Evolutionary conservation across 805 yeast genomes (phyloP), one percentile per base, ranked within the genome.

Genomic region (Cyberlindnera lachancei): DNA sequence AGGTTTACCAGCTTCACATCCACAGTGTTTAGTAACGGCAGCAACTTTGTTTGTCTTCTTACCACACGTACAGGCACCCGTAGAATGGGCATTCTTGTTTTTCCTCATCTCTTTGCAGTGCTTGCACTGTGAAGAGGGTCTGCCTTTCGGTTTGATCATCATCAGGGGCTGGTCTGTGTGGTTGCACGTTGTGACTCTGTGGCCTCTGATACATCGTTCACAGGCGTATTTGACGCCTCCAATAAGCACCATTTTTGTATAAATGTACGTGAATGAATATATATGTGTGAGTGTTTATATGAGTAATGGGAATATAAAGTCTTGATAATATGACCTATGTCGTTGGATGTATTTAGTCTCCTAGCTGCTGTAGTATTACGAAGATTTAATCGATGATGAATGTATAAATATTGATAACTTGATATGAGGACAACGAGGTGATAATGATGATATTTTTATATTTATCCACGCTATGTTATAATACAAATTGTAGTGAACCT

Each of bases 181-280:
- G 27, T 80, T 78, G 58, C 98, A 92, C 3, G 94, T 76, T 2
- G 96, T 83, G 28, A 90, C 98, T 33, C 98, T 66, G 53, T 92
- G 98, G 27, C 98, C 98, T 39, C 98, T 70, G 30, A 92, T 88
- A 58, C 98, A 90, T 38, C 96, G 65, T 44, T 87, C 95, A 56
- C 98, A 90, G 37, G 98, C 97, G 58, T 87, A 90, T 54, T 92
- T 90, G 43, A 84, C 79, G 23, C 96, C 97, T 49, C 87, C 85
- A 32, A 90, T 78, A 33, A 85, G 65, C 36, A 90, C 96, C 96
- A 88, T 90, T 9, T 20, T 30, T 11, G 6, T 13, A n/a, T n/a
- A n/a, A n/a, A n/a, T n/a, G n/a, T n/a, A n/a, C n/a, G n/a, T n/a
- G n/a, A n/a, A n/a, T n/a, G n/a, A n/a, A n/a, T n/a, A n/a, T n/a